Conservation (phyloP, 257 asterid species). For the Solanum peruvianum region DNA sequence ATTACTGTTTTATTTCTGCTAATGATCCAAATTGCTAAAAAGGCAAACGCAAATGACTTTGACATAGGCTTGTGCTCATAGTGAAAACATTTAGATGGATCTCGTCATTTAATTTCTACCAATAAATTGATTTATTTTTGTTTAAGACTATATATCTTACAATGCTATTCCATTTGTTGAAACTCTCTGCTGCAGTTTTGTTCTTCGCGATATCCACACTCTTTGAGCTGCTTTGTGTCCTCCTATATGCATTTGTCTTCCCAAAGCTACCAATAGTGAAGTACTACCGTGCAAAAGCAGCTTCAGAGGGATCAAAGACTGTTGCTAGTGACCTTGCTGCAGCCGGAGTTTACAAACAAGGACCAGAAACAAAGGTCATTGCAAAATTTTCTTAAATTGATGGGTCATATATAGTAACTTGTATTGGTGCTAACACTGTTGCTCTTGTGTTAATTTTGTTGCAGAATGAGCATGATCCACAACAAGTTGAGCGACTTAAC, state of each 20-base stretch:
- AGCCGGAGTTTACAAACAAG: slow-evolving; percentile 8
- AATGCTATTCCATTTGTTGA: background rate
- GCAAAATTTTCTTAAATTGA: background rate
- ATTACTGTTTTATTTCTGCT: background rate
- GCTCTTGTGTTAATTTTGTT: background rate
- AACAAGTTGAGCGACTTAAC: slow-evolving; percentile 15
- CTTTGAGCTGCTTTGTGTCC: slow-evolving; percentile 32
- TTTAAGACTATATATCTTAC: background rate
- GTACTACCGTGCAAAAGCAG: slow-evolving; percentile 29
- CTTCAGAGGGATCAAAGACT: slow-evolving; percentile 37
- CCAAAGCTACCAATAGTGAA: slow-evolving; percentile 32
- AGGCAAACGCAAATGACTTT: background rate
- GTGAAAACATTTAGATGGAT: background rate
- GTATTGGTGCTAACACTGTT: background rate
- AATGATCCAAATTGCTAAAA: background rate
- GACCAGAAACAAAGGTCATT: background rate
- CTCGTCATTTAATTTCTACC: background rate
- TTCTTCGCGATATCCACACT: slow-evolving; percentile 22
- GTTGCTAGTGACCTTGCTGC: slow-evolving; percentile 35
- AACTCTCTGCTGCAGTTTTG: slow-evolving; percentile 17
- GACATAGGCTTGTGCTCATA: background rate
- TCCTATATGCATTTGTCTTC: slow-evolving; percentile 26
- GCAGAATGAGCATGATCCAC: slow-evolving; percentile 9
- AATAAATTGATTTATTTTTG: background rate
- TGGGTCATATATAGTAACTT: background rate